A percentile compares a stretch with the other conserved stretches of the same genome.
These are phyloP conservation scores for Zymoseptoria pseudotritici DNA, from an alignment of 2,329 filamentous ascomycete species.

Conservation along the genomic window DNA sequence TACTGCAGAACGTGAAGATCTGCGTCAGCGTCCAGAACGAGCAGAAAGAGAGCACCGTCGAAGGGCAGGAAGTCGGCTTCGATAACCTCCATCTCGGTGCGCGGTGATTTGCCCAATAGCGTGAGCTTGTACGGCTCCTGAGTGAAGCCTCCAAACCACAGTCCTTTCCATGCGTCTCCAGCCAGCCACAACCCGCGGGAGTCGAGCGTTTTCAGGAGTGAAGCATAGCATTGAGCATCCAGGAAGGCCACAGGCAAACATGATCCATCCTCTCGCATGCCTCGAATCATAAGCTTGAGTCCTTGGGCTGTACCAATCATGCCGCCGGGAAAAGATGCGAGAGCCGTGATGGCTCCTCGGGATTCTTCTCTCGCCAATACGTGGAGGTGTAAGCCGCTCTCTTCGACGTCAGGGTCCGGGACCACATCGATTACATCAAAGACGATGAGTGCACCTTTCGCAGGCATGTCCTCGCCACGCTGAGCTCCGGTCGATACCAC, in stretches of 20 bases:
- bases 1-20: conserved; percentile 87
- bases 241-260: conserved; percentile 92
- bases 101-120: conserved; percentile 73
- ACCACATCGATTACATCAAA: conserved; percentile 90
- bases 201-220: conserved; percentile 72
- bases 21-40: conserved; percentile 76
- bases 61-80: conserved; percentile 84
- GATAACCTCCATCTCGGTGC: conserved; percentile 68
- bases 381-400: conserved; percentile 80
- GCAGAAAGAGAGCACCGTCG: conserved; percentile 71
- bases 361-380: conserved; percentile 85
- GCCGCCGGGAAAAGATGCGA: conserved; percentile 68
- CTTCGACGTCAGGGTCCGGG: conserved; percentile 74
- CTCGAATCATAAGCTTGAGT: conserved; percentile 94
- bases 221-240: conserved; percentile 93
- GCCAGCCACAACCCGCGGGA: conserved; percentile 80
- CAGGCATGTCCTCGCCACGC: conserved; percentile 85
- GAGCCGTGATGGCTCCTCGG: conserved; percentile 79
- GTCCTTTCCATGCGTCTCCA: conserved; percentile 82
- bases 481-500: conserved; percentile 77
- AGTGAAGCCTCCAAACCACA: conserved; percentile 95
- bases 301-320: conserved; percentile 87
- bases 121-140: conserved; percentile 96
- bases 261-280: conserved; percentile 89
- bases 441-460: conserved; percentile 77